phyloP scores from a whole-genome alignment of 2,329 filamentous ascomycete species.

The Botrytis hyacinthi region DNA sequence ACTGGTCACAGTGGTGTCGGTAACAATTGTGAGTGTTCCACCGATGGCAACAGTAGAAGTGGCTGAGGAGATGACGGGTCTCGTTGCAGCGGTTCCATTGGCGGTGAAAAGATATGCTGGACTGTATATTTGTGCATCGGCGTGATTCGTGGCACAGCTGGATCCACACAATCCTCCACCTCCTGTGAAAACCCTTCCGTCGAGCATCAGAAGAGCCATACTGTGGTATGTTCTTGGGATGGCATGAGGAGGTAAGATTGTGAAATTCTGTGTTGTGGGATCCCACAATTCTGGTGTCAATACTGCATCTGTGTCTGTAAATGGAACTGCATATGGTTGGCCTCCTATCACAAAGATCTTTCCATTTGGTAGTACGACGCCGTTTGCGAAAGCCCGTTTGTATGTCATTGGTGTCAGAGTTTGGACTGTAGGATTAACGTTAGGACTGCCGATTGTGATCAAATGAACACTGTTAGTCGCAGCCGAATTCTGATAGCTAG shows the following conservation, averaged over 20 bases:
- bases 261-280: conserved; percentile 44
- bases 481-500: conserved; percentile 45
- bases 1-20: conserved; percentile 34
- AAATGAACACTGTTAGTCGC: conserved; percentile 48
- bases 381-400: conserved; percentile 46
- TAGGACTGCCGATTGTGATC: conserved; percentile 46
- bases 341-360: conserved; percentile 50
- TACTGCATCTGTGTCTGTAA: conserved; percentile 45
- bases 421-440: conserved; percentile 34
- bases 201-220: conserved; percentile 48
- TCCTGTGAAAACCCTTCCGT: conserved; percentile 50
- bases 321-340: conserved; percentile 44
- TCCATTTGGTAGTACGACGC: conserved; percentile 50
- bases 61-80: conserved; percentile 45
- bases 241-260: conserved; percentile 40
- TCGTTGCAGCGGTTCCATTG: conserved; percentile 42
- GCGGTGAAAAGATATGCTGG: conserved; percentile 54
- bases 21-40: conserved; percentile 38
- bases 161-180: conserved; percentile 54
- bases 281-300: conserved; percentile 49
- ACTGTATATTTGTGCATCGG: conserved; percentile 54
- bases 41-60: conserved; percentile 38
- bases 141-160: conserved; percentile 48
- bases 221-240: conserved; percentile 52
- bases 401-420: conserved; percentile 41